Conservation (phyloP, 2,329 filamentous ascomycete species). For the Elsinoe arachidis region DNA sequence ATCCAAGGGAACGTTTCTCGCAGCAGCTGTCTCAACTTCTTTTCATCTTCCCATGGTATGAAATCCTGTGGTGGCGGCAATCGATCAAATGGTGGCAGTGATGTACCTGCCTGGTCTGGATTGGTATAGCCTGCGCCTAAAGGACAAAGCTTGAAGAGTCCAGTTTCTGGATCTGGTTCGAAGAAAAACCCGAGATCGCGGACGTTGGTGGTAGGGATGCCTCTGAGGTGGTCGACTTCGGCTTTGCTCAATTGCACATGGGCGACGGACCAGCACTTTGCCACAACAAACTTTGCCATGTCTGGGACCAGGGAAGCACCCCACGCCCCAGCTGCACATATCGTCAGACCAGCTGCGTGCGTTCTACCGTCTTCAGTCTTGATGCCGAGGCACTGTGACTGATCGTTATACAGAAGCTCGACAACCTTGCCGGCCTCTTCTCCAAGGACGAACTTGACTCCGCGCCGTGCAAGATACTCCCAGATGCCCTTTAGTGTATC, state of each 20-base stretch:
- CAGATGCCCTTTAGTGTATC: constrained; percentile 44
- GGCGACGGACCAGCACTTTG: constrained; percentile 51
- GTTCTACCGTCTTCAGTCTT: constrained; percentile 31
- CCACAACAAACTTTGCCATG: constrained; percentile 43
- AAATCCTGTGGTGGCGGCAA: constrained; percentile 39
- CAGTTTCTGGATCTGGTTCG: constrained; percentile 52
- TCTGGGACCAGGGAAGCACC: constrained; percentile 41
- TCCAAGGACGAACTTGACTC: constrained; percentile 39
- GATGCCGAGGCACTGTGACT: constrained; percentile 28
- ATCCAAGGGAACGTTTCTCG: constrained; percentile 45
- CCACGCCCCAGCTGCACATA: constrained; percentile 47
- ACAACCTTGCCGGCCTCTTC: constrained; percentile 31
- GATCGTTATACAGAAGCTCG: constrained; percentile 34
- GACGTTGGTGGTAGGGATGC: constrained; percentile 53
- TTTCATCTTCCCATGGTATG: constrained; percentile 47
- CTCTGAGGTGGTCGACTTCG: constrained; percentile 46
- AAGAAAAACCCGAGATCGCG: constrained; percentile 58
- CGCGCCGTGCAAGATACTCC: constrained; percentile 31
- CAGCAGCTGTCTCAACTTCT: constrained; percentile 43
- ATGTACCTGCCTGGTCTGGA: constrained; percentile 37
- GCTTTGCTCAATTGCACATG: constrained; percentile 49
- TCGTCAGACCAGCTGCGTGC: constrained; percentile 34
- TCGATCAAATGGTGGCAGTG: constrained; percentile 34
- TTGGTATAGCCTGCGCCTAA: constrained; percentile 50
- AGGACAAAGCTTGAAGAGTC: constrained; percentile 52